Evolutionary conservation across 2,329 filamentous ascomycete genomes (phyloP), one percentile per base, ranked within the genome.

Genomic region (Cordyceps sp.): DNA sequence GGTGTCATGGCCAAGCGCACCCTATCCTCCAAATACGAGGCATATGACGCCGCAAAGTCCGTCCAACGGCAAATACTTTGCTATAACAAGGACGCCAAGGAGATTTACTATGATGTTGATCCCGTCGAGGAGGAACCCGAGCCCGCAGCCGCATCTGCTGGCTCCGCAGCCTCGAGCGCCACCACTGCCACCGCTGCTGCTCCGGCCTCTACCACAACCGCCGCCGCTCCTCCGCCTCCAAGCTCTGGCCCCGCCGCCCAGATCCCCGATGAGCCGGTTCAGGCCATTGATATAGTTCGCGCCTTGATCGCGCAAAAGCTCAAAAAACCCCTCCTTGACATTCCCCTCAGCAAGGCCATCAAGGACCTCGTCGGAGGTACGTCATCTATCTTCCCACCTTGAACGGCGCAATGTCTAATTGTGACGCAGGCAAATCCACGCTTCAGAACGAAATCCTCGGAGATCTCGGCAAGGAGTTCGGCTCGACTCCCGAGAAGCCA

Each of bases 81-180:
- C 67, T 98, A 96, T 66, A 96, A 93, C 68, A 98, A 98, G 59
- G 90, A 98, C 52, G 81, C 85, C 35, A 96, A 94, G 57, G 90
- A 98, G 58, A 98, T 98, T 42, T 98, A 98, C 66, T 98, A 98
- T 59, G 88, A 94, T 52, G 86, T 93, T 28, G 90, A 98, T 50
- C 90, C 90, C 0, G 66, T 93, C 20, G 84, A 92, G 49, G 90
- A 98, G 36, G 90, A 96, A 57, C 70, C 79, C 29, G 78, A 79
- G 48, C 62, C 76, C 2, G 54, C 63, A 10, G 58, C 66, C 17
- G 51, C 59, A 39, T 53, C 68, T 33, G 52, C 62, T 13, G 50
- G 65, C 24, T 50, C 67, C 30, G 48, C 65, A 30, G 48, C 65
- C 6, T 53, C 66, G 4, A 49, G 66, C 25, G 57, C 69, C 18